Evolutionary conservation across 1,284 basidiomycete genomes (phyloP).

Genomic region (Tilletia walkeri): DNA sequence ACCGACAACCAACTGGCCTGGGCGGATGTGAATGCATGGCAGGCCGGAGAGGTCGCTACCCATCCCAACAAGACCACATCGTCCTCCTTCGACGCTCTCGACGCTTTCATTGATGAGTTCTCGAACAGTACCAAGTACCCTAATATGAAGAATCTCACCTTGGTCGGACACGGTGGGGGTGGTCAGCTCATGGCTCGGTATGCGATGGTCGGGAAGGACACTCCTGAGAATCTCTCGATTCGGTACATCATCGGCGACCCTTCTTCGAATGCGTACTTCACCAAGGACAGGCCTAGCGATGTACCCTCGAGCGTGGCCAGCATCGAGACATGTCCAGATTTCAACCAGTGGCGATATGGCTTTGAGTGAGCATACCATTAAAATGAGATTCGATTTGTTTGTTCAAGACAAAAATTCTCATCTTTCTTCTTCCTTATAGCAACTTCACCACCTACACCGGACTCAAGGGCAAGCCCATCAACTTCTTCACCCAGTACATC

Average conservation of each 20-base stretch:
- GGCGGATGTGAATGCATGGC: slow-evolving; percentile 24
- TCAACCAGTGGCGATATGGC: slow-evolving; percentile 33
- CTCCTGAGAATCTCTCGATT: slow-evolving; percentile 18
- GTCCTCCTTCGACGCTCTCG: slow-evolving; percentile 37
- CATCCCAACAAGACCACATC: slow-evolving; percentile 12
- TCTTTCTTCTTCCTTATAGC: background rate
- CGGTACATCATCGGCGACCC: slow-evolving; percentile 36
- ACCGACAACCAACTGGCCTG: slow-evolving; percentile 12
- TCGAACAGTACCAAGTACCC: slow-evolving; percentile 32
- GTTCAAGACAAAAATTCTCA: too few species aligned
- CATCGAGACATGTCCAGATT: slow-evolving; percentile 19
- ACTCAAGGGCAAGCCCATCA: slow-evolving; percentile 29
- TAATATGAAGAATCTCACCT: slow-evolving; percentile 26
- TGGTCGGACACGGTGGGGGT: slow-evolving; percentile 36
- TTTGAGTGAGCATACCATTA: slow-evolving; percentile 26
- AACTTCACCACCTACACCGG: slow-evolving; percentile 44
- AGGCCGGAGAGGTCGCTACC: slow-evolving; percentile 23
- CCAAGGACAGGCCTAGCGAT: slow-evolving; percentile 27
- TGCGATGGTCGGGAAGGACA: slow-evolving; percentile 26
- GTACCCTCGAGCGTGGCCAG: slow-evolving; percentile 28
- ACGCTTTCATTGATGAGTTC: slow-evolving; percentile 28
- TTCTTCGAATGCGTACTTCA: slow-evolving; percentile 39
- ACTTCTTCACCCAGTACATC: slow-evolving; percentile 48
- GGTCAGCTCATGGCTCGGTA: slow-evolving; percentile 34
- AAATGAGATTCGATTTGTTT: slow-evolving; percentile 21